Base-by-base conservation (phyloP, 2,329 filamentous ascomycete genomes). In the Monosporascus sp. region DNA sequence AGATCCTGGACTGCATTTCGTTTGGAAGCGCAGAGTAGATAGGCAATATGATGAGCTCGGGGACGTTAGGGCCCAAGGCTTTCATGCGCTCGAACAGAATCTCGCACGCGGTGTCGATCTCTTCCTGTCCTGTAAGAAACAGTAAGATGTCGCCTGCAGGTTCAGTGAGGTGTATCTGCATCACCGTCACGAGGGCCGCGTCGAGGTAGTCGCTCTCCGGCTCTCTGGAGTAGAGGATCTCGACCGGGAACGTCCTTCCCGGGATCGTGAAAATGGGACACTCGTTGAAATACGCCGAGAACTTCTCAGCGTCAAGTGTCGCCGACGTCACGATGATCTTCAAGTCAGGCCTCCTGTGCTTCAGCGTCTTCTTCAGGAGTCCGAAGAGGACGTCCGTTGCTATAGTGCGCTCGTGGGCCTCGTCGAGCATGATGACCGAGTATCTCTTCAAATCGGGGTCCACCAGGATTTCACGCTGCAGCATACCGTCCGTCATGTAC, bases 401-500 rank as follows among this genome's bases (percentile, higher is more conserved):
- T 62, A 99, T 96, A 0, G 94, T 99, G 55, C 94, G 86, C 70
- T 99, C 94, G 83, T 99, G 94, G 4, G 94, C 94, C 68, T 99
- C 94, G 69, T 99, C 94, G 63, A 99, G 80, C 87, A 99, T 99
- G 65, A 99, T 97, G 56, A 94, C 91, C 1, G 91, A 96, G 68
- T 99, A 99, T 60, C 89, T 85, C 65, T 82, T 88, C 60, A 99
- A 75, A 63, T 96, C 88, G 0, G 92, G 89, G 68, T 99, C 94
- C 61, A 97, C 81, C 50, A 99, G 79, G 68, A 97, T 91, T 74
- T 99, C 94, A 75, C 94, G 84, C 73, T 97, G 86, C 68, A 99
- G 82, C 89, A 97, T 97, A 71, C 94, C 94, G 65, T 99, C 94
- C 17, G 94, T 99, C 93, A 99, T 97, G 75, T 99, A 99, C 75